phyloP scores from a whole-genome alignment of 2,329 filamentous ascomycete genomes.

The Colletotrichum sp. region DNA sequence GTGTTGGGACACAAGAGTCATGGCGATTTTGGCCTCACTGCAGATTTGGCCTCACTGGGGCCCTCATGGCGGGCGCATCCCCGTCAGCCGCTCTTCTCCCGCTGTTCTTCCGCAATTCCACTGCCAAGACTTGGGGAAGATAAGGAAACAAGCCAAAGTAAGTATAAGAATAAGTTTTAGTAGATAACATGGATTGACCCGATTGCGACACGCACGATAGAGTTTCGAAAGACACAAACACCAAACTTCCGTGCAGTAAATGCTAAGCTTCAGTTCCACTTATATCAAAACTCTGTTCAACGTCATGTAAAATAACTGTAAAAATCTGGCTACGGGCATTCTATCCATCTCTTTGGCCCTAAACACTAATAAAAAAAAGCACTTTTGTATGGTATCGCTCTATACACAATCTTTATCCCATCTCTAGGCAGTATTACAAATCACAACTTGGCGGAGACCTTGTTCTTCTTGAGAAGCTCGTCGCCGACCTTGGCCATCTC shows the following conservation, averaged over 20 bases:
- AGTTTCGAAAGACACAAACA: not conserved
- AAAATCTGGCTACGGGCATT: not conserved
- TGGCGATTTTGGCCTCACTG: not conserved
- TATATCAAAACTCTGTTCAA: not conserved
- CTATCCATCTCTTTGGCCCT: not conserved
- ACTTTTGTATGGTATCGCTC: slow-evolving; percentile 6
- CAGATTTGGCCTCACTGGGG: not conserved
- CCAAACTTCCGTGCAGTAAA: not conserved
- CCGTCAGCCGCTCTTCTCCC: not conserved
- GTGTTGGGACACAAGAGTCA: not conserved
- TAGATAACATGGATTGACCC: not conserved
- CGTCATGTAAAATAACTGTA: not conserved
- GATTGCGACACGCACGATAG: not conserved
- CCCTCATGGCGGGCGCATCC: not conserved
- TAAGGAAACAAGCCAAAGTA: not conserved
- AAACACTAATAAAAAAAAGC: not conserved
- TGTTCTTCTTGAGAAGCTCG: slow-evolving; percentile 56
- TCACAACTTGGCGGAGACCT: slow-evolving; percentile 49
- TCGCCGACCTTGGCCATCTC: slow-evolving; percentile 64
- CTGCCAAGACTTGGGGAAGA: not conserved
- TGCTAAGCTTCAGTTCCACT: not conserved
- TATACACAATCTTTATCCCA: not conserved
- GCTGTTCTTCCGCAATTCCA: not conserved
- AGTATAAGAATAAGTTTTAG: not conserved
- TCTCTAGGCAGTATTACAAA: not conserved